Evolutionary conservation across 1,284 basidiomycete genomes (phyloP).

Genomic region (Gymnopus androsaceus): DNA sequence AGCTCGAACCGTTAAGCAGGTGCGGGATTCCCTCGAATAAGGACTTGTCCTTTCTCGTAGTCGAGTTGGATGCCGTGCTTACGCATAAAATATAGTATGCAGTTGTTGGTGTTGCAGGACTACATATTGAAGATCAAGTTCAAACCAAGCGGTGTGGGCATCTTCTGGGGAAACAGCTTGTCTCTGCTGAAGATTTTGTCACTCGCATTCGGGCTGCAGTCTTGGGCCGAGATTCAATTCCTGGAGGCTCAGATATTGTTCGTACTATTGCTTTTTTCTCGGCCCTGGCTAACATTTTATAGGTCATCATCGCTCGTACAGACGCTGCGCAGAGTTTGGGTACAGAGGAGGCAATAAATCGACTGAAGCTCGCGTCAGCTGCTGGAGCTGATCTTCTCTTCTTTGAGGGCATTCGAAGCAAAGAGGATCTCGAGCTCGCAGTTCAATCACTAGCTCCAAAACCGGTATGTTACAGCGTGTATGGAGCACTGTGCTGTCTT

Average conservation of each 20-base stretch:
- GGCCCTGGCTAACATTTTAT: not conserved
- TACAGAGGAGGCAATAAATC: conserved; percentile 41
- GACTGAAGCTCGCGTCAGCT: conserved; percentile 39
- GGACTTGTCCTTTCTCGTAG: too few species aligned
- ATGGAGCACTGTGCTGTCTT: not conserved
- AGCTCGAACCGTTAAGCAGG: conserved; percentile 48
- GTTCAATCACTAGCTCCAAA: conserved; percentile 37
- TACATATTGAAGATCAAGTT: conserved; percentile 57
- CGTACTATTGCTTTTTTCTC: not conserved
- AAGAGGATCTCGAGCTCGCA: conserved; percentile 35
- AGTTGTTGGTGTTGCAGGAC: conserved; percentile 46
- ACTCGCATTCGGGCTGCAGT: conserved; percentile 49
- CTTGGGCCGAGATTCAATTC: conserved; percentile 38
- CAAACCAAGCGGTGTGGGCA: conserved; percentile 52
- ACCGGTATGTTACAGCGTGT: conserved; percentile 29
- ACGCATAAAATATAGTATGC: conserved; percentile 46
- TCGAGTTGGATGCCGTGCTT: too few species aligned
- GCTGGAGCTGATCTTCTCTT: conserved; percentile 42
- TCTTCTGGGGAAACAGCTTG: conserved; percentile 48
- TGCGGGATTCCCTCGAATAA: too few species aligned
- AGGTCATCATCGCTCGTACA: conserved; percentile 48
- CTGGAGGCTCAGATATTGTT: conserved; percentile 40
- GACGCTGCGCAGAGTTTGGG: conserved; percentile 40
- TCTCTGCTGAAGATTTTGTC: conserved; percentile 41
- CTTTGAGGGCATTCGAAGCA: conserved; percentile 44